phyloP scores from a whole-genome alignment of 257 asterid genomes.

The Gentiana straminea region DNA sequence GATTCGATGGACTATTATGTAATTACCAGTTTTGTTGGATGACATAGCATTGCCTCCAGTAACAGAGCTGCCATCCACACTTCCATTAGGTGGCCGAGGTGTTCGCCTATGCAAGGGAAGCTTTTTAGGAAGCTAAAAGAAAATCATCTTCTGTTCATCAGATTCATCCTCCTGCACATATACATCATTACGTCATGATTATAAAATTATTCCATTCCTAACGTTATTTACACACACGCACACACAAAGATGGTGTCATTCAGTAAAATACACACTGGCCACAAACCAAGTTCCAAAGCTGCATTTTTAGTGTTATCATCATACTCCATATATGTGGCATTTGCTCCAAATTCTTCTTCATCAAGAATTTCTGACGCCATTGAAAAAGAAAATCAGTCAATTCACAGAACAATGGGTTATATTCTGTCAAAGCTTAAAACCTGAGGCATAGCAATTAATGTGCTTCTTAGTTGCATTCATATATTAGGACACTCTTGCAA shows the following conservation, averaged over 20 bases:
- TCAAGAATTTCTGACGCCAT: constrained; percentile 40
- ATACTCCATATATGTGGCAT: constrained; percentile 16
- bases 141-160: constrained; percentile 24
- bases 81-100: constrained; percentile 5
- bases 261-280: constrained; percentile 30
- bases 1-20: not conserved
- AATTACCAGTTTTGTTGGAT: constrained; percentile 18
- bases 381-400: constrained; percentile 1
- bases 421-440: too few relatives aligned
- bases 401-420: too few relatives aligned
- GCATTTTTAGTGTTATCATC: constrained; percentile 37
- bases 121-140: constrained; percentile 39
- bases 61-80: constrained; percentile 7
- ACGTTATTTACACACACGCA: too few relatives aligned
- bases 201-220: constrained; percentile 2
- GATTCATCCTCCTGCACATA: constrained; percentile 33
- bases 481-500: too few relatives aligned
- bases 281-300: constrained; percentile 55
- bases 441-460: too few relatives aligned
- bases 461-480: too few relatives aligned
- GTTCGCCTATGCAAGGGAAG: constrained; percentile 27
- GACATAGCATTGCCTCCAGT: constrained; percentile 5
- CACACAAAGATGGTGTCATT: not conserved
- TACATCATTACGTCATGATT: not conserved
- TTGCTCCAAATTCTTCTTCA: constrained; percentile 49